Conservation (phyloP, 73 alveolate species). For the Blepharisma stoltei region DNA sequence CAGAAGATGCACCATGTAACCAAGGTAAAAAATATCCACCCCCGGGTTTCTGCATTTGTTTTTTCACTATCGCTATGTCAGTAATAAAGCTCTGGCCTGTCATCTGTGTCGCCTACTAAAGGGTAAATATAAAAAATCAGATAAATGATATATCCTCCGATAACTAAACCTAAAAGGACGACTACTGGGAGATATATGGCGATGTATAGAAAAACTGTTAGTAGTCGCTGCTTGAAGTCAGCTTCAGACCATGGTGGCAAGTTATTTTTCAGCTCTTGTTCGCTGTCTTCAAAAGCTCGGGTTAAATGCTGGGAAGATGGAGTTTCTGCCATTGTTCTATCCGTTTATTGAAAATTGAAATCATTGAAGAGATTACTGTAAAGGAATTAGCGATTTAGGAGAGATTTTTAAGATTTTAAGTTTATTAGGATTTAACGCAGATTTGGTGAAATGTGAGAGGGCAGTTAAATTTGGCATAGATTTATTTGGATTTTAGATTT, state of each 20-base stretch:
- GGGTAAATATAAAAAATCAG: neutral
- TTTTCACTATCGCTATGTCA: neutral
- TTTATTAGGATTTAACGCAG: too few species aligned
- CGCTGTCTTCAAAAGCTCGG: constrained; percentile 11
- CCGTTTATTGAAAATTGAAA: too few species aligned
- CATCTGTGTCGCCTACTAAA: neutral
- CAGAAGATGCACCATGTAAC: neutral
- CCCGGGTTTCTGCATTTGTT: neutral
- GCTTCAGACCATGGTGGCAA: constrained; percentile 23
- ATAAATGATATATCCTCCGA: neutral
- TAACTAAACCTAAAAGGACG: neutral
- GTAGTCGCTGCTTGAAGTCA: neutral
- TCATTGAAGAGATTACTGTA: too few species aligned
- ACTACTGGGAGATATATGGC: neutral
- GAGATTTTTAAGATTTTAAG: too few species aligned
- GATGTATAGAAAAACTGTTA: neutral
- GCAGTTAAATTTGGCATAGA: too few species aligned
- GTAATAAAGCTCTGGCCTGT: constrained; percentile 7
- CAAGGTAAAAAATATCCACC: neutral
- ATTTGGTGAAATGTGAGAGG: too few species aligned
- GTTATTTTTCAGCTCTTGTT: constrained; percentile 24
- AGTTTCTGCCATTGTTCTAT: too few species aligned
- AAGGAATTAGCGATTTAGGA: too few species aligned
- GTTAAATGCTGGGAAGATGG: too few species aligned
- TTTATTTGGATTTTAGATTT: too few species aligned